Base-by-base conservation (phyloP, 495 filamentous ascomycete genomes). In the Rhizodiscina lignyota region DNA sequence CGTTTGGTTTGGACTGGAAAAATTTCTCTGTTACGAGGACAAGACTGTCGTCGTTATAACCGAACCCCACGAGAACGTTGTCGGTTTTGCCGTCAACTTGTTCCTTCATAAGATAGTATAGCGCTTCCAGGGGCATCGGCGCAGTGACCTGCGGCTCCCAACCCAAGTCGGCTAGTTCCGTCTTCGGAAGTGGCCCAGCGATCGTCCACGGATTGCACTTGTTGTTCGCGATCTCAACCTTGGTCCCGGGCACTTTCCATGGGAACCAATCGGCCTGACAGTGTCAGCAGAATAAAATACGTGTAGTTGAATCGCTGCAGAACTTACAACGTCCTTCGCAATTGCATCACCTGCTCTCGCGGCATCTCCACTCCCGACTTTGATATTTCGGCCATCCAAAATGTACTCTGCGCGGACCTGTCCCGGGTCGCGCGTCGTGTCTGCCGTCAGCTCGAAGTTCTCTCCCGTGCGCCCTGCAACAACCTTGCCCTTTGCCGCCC, bases 21-120 rank as follows among this genome's bases (percentile, higher is more conserved):
- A 27, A 24, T 12, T 29, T 5, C 34, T 28, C 5, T 13, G 34
- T 28, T 13, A 36, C 34, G 12, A 36, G 34, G 10, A 27, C 16
- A 18, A 36, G 34, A n/a, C 34, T 24, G 10, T 27, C 20, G 13
- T 4, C 10, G 32, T 21, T 21, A 35, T 21, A 21, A 35, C 23
- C 8, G 17, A 21, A 11, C 12, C 32, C 32, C 12, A 21, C 32
- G 32, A 35, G 32, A 21, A 35, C 32, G 23, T 35, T 35, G 18
- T 21, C 23, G 6, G 8, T 10, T 5, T 23, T 6, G 13, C 8
- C 8, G 32, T 35, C 18, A 10, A 10, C 32, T 10, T 35, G n/a
- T 21, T 36, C 34, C 22, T 36, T 36, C 34, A 36, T 36, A 21
- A 36, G 22, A 18, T 18, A 15, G 34, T 36, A 36, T 18, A 36